Base-by-base conservation (phyloP, 2,329 filamentous ascomycete genomes). In the Fusarium pseudocircinatum region DNA sequence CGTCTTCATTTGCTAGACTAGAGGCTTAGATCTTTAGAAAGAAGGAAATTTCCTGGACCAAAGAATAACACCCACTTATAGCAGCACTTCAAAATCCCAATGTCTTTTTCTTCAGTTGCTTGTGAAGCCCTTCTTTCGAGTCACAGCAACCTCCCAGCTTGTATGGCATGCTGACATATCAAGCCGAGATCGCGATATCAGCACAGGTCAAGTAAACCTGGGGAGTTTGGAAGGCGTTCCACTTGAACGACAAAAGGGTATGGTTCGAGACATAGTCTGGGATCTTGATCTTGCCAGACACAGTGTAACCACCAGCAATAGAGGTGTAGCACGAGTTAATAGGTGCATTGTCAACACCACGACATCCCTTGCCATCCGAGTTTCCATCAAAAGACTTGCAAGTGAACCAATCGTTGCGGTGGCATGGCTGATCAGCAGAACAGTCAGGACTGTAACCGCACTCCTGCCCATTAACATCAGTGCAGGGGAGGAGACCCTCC, bases 191-290 rank as follows among this genome's bases (percentile, higher is more conserved):
- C 20, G 85, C 83, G 62, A 88, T 87, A 72, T 88, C 86, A 4
- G 87, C 86, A 70, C 87, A 89, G 8, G 82, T 84, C 7, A 88
- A 81, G 73, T 88, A 89, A 13, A 88, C 82, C 78, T 89, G 87
- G 1, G 82, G 81, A 0, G 87, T 88, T 79, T 89, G 86, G 78
- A 84, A 88, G 1, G 86, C 84, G 78, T 89, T 88, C 87, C 87
- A 89, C 63, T 85, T 84, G 76, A 87, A 86, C 0, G 84, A 85
- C 1, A 89, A 79, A 28, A 89, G 79, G 0, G 87, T 89, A 72
- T 89, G 87, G 57, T 84, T 81, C 0, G 85, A 86, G 6, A 78
- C 72, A 69, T 85, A 87, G 43, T 87, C 80, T 2, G 87, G 86
- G 34, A 88, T 82, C 76, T 83, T 83, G 74, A 88, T 83, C 80